Percentiles rank a stretch among this genome's conserved stretches.
phyloP scores from a whole-genome alignment of 129 eudicot species.

The carrot (Daucus carota) region DNA sequence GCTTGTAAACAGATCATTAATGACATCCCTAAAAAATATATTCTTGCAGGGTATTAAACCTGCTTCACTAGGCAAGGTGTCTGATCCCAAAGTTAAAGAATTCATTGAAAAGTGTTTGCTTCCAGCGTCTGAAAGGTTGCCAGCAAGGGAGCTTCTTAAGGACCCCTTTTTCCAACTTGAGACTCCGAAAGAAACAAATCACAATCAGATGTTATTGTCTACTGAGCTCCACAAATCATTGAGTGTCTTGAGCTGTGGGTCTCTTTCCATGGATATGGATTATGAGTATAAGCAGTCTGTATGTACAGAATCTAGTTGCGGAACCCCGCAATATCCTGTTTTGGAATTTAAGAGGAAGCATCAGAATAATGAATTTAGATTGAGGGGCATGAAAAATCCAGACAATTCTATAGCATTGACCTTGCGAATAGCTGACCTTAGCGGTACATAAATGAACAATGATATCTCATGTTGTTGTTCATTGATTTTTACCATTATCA shows the following conservation, averaged over 20 bases:
- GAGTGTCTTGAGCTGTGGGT: constrained; percentile 20
- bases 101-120: constrained; percentile 76
- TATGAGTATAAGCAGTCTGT: constrained; percentile 29
- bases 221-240: constrained; percentile 21
- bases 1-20: background rate
- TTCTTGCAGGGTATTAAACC: constrained; percentile 69
- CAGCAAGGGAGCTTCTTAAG: constrained; percentile 67
- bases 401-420: constrained; percentile 44
- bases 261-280: constrained; percentile 49
- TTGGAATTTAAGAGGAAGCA: constrained; percentile 42
- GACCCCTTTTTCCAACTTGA: constrained; percentile 58
- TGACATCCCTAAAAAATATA: background rate
- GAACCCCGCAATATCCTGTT: constrained; percentile 18
- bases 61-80: constrained; percentile 62
- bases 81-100: constrained; percentile 45
- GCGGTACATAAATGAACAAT: constrained; percentile 29
- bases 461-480: background rate
- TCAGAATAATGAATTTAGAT: constrained; percentile 37
- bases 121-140: constrained; percentile 55
- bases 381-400: constrained; percentile 42
- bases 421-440: constrained; percentile 46
- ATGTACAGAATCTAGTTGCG: constrained; percentile 24
- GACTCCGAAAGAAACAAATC: constrained; percentile 21
- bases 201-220: constrained; percentile 13
- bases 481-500: background rate